Evolutionary conservation across 2,329 filamentous ascomycete genomes (phyloP).

Genomic region (Diaporthe nobilis): DNA sequence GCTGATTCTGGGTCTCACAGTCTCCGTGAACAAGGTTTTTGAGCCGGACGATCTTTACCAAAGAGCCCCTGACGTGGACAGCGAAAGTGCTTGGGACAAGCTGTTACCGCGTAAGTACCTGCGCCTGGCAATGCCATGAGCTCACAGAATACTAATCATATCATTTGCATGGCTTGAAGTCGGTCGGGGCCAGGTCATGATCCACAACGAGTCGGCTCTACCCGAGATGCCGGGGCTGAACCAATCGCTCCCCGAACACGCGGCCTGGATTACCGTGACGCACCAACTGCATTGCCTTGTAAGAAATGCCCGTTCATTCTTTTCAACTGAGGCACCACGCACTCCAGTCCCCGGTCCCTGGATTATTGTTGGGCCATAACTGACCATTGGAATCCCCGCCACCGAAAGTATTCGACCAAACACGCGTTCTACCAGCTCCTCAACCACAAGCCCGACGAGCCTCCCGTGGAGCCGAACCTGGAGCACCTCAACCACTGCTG

Average conservation of each 20-base stretch:
- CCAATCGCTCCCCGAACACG: background rate
- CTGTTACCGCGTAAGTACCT: too few relatives aligned
- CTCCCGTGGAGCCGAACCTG: background rate
- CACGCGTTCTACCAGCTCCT: background rate
- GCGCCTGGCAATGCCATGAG: too few relatives aligned
- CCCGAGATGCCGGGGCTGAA: background rate
- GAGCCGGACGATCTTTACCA: too few relatives aligned
- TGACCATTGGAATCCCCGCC: background rate
- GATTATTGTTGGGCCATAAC: background rate
- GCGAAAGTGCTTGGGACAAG: too few relatives aligned
- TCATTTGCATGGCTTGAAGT: background rate
- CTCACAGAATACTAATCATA: too few relatives aligned
- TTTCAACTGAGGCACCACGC: background rate
- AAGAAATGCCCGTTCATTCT: background rate
- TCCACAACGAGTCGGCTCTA: background rate
- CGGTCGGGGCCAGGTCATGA: background rate
- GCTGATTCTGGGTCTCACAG: too few relatives aligned
- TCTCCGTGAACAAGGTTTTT: too few relatives aligned
- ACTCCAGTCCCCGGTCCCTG: too few relatives aligned
- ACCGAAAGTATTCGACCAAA: background rate
- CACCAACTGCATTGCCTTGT: background rate
- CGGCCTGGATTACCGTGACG: background rate
- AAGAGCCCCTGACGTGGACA: too few relatives aligned
- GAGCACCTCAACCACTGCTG: background rate
- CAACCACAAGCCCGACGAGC: background rate